phyloP scores from a whole-genome alignment of 2,329 filamentous ascomycete species.

The Alternaria sp. region DNA sequence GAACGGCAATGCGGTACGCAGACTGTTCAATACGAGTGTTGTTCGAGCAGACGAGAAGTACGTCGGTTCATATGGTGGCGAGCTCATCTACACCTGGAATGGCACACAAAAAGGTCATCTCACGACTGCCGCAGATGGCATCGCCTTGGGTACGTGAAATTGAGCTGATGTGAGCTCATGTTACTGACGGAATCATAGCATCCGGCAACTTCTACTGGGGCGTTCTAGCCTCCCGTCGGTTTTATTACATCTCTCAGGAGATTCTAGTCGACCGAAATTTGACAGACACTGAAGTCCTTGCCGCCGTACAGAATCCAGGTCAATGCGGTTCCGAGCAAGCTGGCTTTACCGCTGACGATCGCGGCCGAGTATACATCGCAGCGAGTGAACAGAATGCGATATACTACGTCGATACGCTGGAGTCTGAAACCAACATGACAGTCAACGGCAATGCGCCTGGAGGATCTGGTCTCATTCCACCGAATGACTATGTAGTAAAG shows the following conservation, averaged over 20 bases:
- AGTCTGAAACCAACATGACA: constrained; percentile 41
- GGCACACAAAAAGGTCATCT: constrained; percentile 41
- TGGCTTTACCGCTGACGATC: constrained; percentile 52
- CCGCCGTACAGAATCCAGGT: constrained; percentile 48
- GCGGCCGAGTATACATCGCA: constrained; percentile 50
- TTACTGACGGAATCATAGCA: constrained; percentile 21
- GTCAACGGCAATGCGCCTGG: constrained; percentile 45
- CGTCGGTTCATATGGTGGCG: constrained; percentile 48
- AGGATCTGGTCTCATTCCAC: constrained; percentile 39
- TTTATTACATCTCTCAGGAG: constrained; percentile 50
- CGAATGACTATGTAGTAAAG: constrained; percentile 50
- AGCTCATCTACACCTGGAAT: constrained; percentile 46
- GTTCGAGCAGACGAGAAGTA: constrained; percentile 49
- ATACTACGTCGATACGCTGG: constrained; percentile 51
- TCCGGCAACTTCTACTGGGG: constrained; percentile 54
- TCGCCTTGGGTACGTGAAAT: constrained; percentile 39
- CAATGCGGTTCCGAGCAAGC: constrained; percentile 52
- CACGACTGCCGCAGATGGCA: constrained; percentile 45
- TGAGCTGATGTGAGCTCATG: not conserved
- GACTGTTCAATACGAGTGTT: constrained; percentile 47
- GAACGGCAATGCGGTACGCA: constrained; percentile 42
- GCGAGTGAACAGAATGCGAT: constrained; percentile 55
- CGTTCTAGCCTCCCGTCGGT: constrained; percentile 50
- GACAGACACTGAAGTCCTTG: constrained; percentile 46
- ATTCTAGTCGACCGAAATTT: constrained; percentile 39